phyloP scores from a whole-genome alignment of 805 yeast species.

The Wickerhamomyces bisporus region DNA sequence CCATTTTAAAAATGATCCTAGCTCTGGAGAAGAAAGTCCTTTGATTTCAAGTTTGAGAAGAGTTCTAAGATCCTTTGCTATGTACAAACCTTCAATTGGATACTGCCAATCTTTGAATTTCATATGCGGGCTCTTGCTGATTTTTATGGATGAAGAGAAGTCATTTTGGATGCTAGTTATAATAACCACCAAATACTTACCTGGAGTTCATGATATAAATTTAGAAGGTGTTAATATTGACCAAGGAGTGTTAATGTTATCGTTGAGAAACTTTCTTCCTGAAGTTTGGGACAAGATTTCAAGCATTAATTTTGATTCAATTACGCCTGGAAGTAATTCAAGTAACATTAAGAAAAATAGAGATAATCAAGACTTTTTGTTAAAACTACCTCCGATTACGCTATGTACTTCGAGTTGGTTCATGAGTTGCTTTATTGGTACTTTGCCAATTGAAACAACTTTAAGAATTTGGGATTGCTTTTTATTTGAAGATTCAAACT shows the following conservation, averaged over 20 bases:
- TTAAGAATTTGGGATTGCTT: constrained; percentile 92
- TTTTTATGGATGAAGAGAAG: constrained; percentile 84
- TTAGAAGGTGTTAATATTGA: constrained; percentile 93
- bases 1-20: constrained; percentile 48
- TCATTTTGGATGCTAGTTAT: constrained; percentile 96
- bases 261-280: constrained; percentile 80
- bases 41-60: constrained; percentile 70
- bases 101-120: constrained; percentile 95
- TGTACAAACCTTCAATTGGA: constrained; percentile 84
- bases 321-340: constrained; percentile 25
- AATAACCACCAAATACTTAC: constrained; percentile 76
- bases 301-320: constrained; percentile 27
- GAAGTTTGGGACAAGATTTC: constrained; percentile 61
- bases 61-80: constrained; percentile 78
- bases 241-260: constrained; percentile 89
- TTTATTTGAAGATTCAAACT: constrained; percentile 87
- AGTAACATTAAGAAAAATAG: constrained; percentile 15
- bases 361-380: constrained; percentile 45
- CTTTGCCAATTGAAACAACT: constrained; percentile 82
- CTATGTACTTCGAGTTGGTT: constrained; percentile 97
- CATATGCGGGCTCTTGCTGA: constrained; percentile 76
- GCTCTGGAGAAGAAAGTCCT: constrained; percentile 33
- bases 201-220: constrained; percentile 86
- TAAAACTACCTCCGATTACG: constrained; percentile 83
- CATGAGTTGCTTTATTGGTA: constrained; percentile 93